Evolutionary conservation across 306 rosid genomes (phyloP).

Genomic region (Prinsepia uniflora): DNA sequence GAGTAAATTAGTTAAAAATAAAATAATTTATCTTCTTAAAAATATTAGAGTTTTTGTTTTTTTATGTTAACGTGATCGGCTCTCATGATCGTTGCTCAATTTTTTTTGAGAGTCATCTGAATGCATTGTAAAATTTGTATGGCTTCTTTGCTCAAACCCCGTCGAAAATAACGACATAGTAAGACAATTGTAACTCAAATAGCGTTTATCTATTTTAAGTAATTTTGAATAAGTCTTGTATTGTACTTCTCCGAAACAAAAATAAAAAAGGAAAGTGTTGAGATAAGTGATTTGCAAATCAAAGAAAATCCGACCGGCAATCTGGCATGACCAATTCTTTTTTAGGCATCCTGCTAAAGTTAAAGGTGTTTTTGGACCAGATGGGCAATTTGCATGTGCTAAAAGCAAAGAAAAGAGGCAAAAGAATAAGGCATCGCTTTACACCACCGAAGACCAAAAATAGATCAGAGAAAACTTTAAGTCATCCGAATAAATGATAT

Average conservation of each 20-base stretch:
- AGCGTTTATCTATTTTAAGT: too few relatives aligned
- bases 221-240: too few relatives aligned
- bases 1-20: slow-evolving; percentile 31
- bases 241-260: too few relatives aligned
- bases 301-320: background rate
- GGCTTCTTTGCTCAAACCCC: too few relatives aligned
- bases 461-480: too few relatives aligned
- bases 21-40: background rate
- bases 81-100: background rate
- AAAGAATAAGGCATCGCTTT: slow-evolving; percentile 12
- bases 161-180: too few relatives aligned
- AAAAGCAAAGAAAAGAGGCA: slow-evolving; percentile 24
- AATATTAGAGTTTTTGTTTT: background rate
- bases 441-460: background rate
- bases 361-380: slow-evolving; percentile 18
- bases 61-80: background rate
- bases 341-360: slow-evolving; percentile 27
- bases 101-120: too few relatives aligned
- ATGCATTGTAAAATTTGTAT: background rate
- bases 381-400: slow-evolving; percentile 26
- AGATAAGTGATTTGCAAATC: too few relatives aligned
- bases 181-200: too few relatives aligned
- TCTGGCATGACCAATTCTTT: background rate
- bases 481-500: background rate
- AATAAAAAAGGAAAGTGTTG: too few relatives aligned